Base-by-base conservation (phyloP, 2,329 filamentous ascomycete species). In the Aotearoamyces nothofagi region DNA sequence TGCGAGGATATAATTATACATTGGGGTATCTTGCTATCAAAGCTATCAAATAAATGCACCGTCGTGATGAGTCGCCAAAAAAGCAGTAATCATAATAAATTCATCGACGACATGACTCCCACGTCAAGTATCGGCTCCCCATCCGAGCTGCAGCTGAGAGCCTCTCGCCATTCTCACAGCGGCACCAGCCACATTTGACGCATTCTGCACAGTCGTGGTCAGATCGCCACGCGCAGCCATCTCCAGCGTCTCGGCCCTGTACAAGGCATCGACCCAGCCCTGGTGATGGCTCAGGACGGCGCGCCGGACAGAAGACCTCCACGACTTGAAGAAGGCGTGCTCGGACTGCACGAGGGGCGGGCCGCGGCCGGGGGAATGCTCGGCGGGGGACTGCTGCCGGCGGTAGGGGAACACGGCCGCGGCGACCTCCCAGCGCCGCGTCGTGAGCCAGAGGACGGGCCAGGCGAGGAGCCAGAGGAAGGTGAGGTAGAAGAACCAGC, bases 401-500 rank as follows among this genome's bases (percentile, higher is more conserved):
- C 5, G 35, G 13, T 49, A 50, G 12, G 32, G 29, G 27, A 34
- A 84, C 17, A 73, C 59, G 0, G 66, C 63, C 13, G 59, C 56
- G 3, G 69, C 62, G 3, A 79, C 71, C 37, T 75, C 64, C 54
- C 74, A 84, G 27, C 67, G 60, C 45, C 67, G 70, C 2, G 78
- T 84, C 11, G 63, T 53, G 45, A 81, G 62, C 52, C 69, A 74
- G 9, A 84, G 58, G 32, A 67, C 64, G 0, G 78, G 78, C 78
- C 78, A 84, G 3, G 66, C 57, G 39, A 84, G 58, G 32, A 84
- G 43, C 62, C 78, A 78, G 9, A 78, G 50, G 34, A 82, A 69
- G 0, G 71, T 71, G 5, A 79, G 47, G 45, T 68, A 71, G 53
- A 74, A 80, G 7, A 80, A 24, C 58, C 68, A 67, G 23, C 63